A percentile compares a stretch with the other conserved stretches of the same genome.
These are phyloP conservation scores for Byssochlamys sp. DNA, from an alignment of 2,329 filamentous ascomycete species.

Conservation along the genomic window DNA sequence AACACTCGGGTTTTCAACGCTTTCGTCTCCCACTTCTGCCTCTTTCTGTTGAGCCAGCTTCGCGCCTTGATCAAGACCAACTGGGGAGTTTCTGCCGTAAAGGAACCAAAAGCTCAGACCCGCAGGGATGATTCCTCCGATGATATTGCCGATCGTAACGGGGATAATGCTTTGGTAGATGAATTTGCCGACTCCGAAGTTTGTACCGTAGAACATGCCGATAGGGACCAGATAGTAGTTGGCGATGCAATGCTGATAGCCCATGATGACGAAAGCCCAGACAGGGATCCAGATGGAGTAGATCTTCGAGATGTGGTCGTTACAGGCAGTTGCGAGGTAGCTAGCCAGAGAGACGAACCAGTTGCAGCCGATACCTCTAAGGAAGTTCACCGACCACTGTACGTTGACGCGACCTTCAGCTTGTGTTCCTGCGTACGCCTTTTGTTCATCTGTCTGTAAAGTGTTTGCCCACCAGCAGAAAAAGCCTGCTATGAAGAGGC, in stretches of 20 bases:
- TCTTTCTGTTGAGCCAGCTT: not conserved
- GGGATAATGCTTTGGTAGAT: conserved; percentile 41
- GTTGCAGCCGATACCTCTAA: conserved; percentile 18
- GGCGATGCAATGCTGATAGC: conserved; percentile 17
- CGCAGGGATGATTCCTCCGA: conserved; percentile 6
- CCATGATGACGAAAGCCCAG: conserved; percentile 13
- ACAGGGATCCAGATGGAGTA: conserved; percentile 16
- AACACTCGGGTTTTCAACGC: not conserved
- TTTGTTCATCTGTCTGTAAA: not conserved
- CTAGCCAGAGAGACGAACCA: conserved; percentile 15
- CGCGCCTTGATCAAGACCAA: not conserved
- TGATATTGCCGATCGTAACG: conserved; percentile 8
- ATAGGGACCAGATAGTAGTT: conserved; percentile 17
- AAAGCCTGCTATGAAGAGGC: not conserved
- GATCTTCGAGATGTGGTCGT: conserved; percentile 15
- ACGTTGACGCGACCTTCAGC: conserved; percentile 6
- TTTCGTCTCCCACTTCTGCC: not conserved
- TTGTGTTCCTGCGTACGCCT: not conserved
- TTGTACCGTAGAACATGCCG: conserved; percentile 17
- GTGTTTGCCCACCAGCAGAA: not conserved
- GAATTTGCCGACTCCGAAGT: conserved; percentile 34
- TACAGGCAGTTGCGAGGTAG: conserved; percentile 10
- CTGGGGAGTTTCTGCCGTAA: not conserved
- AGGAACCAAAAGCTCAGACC: conserved; percentile 1
- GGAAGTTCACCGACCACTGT: conserved; percentile 12